A percentile compares a stretch with the other conserved stretches of the same genome.
Conservation (phyloP, 371 early-diverging fungal species). For the Mycotypha africana region DNA sequence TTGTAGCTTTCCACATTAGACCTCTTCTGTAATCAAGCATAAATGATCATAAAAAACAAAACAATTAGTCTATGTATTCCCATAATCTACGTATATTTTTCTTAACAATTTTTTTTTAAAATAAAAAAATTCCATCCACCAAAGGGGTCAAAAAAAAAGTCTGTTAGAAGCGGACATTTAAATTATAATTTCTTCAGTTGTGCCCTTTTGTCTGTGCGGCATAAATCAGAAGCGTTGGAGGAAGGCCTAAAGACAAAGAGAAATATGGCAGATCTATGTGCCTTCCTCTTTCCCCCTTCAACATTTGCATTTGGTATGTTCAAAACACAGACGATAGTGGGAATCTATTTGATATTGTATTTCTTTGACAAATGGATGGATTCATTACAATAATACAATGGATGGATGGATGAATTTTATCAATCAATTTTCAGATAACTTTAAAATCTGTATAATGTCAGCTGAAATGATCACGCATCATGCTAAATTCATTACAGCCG, state of each 20-base stretch:
- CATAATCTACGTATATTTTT: too few species aligned
- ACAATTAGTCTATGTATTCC: too few species aligned
- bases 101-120: too few species aligned
- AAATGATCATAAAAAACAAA: too few species aligned
- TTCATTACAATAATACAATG: too few species aligned
- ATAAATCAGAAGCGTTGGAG: too few species aligned
- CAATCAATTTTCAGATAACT: neutral
- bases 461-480: too few species aligned
- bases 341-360: constrained; percentile 1
- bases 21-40: too few species aligned
- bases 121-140: too few species aligned
- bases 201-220: too few species aligned
- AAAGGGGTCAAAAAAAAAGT: too few species aligned
- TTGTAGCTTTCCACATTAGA: neutral
- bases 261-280: constrained; percentile 1
- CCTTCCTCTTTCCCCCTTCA: constrained; percentile 33
- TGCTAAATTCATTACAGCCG: too few species aligned
- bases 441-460: neutral
- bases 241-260: neutral
- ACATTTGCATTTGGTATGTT: constrained; percentile 26
- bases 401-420: constrained; percentile 4
- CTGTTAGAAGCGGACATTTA: neutral
- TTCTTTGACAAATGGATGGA: constrained; percentile 26
- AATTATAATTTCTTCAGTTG: neutral
- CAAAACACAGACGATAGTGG: neutral